Evolutionary conservation across 805 yeast species (phyloP), one percentile per base, ranked within the genome.

Genomic region (Metschnikowia anglica): DNA sequence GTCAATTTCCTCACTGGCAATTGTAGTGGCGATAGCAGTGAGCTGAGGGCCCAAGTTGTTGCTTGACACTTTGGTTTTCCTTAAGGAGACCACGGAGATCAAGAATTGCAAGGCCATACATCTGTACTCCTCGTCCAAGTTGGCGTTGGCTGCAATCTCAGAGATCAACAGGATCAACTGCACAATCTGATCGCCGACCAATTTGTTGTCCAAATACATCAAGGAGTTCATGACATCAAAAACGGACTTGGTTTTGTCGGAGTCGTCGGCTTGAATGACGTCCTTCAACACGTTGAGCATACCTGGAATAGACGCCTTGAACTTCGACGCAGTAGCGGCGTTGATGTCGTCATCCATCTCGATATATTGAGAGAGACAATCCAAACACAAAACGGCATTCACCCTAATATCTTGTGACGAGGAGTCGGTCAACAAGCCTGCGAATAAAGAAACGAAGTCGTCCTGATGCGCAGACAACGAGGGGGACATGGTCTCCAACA

Each of bases 151-250:
- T 27, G 96, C 80, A 47, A 90, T 80, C 63, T 88, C 88, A 54
- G 83, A 68, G 77, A 89, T 79, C 56, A 88, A 76, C 52, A 80
- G 79, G 49, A 89, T 70, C 55, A 93, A 76, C 39, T 75, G 80
- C 37, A 81, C 68, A 51, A 91, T 74, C 52, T 80, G 75, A 57
- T 85, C 83, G 56, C 96, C 95, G 24, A 89, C 74, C 49, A 91
- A 73, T 57, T 82, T 81, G 57, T 85, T 74, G 59, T 90, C 97
- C 50, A 85, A 70, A 58, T 83, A 72, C 39, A 88, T 70, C 59
- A 93, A 75, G 51, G 85, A 84, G 68, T 85, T 88, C 70, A 93
- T 82, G 37, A 88, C 85, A 61, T 85, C 88, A 72, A 90, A 93
- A 29, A 90, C 77, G 52, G 79, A 78, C 64, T 77, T 80, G 39